Evolutionary conservation across 2,329 filamentous ascomycete genomes (phyloP).

Genomic region (Alternaria sp.): DNA sequence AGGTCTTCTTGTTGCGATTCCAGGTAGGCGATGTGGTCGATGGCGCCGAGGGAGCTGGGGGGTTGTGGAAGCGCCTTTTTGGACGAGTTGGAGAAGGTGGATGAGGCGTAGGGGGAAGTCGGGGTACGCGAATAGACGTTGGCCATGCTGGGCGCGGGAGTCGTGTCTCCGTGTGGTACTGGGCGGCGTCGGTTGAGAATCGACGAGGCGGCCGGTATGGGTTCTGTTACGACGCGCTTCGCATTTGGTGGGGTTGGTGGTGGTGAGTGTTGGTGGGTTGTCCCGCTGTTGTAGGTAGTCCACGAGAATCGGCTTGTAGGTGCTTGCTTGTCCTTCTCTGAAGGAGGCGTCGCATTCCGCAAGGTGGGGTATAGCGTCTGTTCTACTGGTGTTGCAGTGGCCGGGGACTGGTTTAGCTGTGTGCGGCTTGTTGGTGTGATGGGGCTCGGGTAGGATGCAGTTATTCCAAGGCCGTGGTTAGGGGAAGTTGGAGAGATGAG

Average conservation of each 20-base stretch:
- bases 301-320: slow-evolving; percentile 42
- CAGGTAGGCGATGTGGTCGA: slow-evolving; percentile 49
- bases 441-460: slow-evolving; percentile 41
- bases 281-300: slow-evolving; percentile 48
- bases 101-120: slow-evolving; percentile 16
- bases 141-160: slow-evolving; percentile 34
- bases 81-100: slow-evolving; percentile 40
- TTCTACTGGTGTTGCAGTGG: slow-evolving; percentile 23
- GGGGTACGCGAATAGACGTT: slow-evolving; percentile 20
- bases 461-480: slow-evolving; percentile 35
- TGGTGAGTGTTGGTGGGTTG: slow-evolving; percentile 54
- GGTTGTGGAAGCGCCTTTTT: slow-evolving; percentile 52
- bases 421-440: slow-evolving; percentile 39
- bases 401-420: slow-evolving; percentile 27
- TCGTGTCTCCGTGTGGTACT: slow-evolving; percentile 39
- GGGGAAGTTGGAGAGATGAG: slow-evolving; percentile 47
- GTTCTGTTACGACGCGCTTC: slow-evolving; percentile 35
- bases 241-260: slow-evolving; percentile 54
- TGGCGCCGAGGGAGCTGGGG: slow-evolving; percentile 46
- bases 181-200: slow-evolving; percentile 48
- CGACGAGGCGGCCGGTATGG: slow-evolving; percentile 38
- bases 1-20: slow-evolving; percentile 53
- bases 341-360: slow-evolving; percentile 38
- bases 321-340: slow-evolving; percentile 31
- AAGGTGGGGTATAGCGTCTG: slow-evolving; percentile 29